Base-by-base conservation (phyloP, 2,329 filamentous ascomycete genomes). In the Graphiopsis chlorocephala region DNA sequence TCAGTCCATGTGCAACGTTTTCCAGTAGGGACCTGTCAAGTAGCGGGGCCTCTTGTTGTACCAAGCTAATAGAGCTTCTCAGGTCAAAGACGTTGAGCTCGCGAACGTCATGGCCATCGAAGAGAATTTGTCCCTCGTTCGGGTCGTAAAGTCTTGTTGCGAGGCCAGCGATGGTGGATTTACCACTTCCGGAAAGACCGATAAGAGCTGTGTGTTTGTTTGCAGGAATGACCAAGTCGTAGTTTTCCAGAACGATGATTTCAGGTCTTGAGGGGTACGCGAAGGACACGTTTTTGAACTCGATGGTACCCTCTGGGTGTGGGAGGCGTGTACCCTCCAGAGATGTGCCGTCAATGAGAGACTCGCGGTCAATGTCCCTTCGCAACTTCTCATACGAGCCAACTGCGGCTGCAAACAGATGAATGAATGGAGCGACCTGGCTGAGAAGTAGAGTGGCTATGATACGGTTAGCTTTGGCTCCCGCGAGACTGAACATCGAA, bases 131-230 rank as follows among this genome's bases (percentile, higher is more conserved):
- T 2, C 75, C 75, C 10, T 70, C 64, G 3, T 71, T 67, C 2
- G 78, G 76, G 62, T 81, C 78, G 65, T 80, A 82, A 3, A 72
- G 65, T 60, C 72, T 66, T 17, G 67, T 67, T 15, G 80, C 42
- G 0, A 98, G 79, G 0, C 89, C 86, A 0, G 90, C 84, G 38
- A 97, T 83, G 0, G 94, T 97, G 15, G 90, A 93, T 78, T 99
- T 98, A 1, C 95, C 94, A 17, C 90, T 91, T 0, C 95, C 94
- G 0, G 93, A 97, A 0, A 85, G 80, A 1, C 94, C 93, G 2
- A 96, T 92, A 20, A 98, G 86, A 2, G 91, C 92, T 0, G 88
- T 88, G 69, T 86, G 90, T 3, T 85, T 86, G 26, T 88, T 87
- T 0, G 84, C 76, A 0, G 81, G 74, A 57, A 97, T 85, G 0